These are phyloP conservation scores for rapeseed (Brassica napus) DNA, from an alignment of 345 rosid species.

Conservation along the genomic window DNA sequence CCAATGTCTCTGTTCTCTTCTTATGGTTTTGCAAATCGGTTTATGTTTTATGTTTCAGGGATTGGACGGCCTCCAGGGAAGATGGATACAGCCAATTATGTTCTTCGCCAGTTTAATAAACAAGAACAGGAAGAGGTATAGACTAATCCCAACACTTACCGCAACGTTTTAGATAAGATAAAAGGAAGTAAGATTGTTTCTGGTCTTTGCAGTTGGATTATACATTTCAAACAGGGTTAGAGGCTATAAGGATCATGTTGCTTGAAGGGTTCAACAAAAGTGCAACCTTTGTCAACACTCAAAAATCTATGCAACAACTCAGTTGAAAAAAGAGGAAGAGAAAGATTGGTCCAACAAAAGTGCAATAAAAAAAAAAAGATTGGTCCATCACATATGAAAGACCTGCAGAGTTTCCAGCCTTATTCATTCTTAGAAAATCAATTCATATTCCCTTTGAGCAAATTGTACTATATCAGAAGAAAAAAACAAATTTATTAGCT, in stretches of 20 bases:
- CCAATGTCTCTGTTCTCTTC: not conserved
- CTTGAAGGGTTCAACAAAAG: constrained; percentile 78
- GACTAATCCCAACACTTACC: constrained; percentile 9
- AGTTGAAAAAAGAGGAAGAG: constrained; percentile 33
- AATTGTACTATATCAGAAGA: constrained; percentile 19
- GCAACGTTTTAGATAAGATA: not conserved
- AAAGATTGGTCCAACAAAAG: not conserved
- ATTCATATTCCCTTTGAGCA: constrained; percentile 16
- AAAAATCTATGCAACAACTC: constrained; percentile 62
- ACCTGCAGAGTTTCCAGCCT: not conserved
- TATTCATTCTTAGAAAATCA: constrained; percentile 10
- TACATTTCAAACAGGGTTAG: constrained; percentile 64
- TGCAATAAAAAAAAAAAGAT: not conserved
- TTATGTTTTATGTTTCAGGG: constrained; percentile 46
- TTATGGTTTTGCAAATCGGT: not conserved
- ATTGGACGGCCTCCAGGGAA: constrained; percentile 96
- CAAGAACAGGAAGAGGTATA: constrained; percentile 78
- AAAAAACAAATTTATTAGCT: not conserved
- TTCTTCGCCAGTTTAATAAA: constrained; percentile 69
- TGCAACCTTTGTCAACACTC: constrained; percentile 78
- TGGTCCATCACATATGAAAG: constrained; percentile 5
- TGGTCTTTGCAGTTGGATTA: constrained; percentile 66
- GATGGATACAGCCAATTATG: constrained; percentile 76
- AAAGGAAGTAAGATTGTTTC: not conserved
- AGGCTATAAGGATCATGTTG: constrained; percentile 70